Percentiles rank a stretch among this genome's conserved stretches.
These are phyloP conservation scores for Austroboletus eburneus DNA, from an alignment of 768 basidiomycete genomes.

Conservation along the genomic window DNA sequence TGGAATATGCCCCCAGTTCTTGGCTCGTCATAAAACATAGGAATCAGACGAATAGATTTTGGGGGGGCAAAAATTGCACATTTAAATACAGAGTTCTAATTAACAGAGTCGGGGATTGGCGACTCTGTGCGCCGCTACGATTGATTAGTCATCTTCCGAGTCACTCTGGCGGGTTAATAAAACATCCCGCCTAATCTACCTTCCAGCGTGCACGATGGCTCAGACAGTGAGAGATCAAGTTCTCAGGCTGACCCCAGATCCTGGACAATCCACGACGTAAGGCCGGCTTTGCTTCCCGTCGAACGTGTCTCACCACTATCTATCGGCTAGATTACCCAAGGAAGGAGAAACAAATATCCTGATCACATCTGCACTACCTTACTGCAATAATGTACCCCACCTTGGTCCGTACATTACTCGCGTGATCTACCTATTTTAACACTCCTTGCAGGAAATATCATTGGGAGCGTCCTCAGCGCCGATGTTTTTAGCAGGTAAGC, in stretches of 20 bases:
- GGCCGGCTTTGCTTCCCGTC: conserved; percentile 2
- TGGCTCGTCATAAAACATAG: too few species aligned
- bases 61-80: too few species aligned
- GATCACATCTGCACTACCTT: conserved; percentile 93
- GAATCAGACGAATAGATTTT: too few species aligned
- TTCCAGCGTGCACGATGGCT: conserved; percentile 34
- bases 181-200: neutral
- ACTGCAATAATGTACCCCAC: conserved; percentile 97
- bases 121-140: too few species aligned
- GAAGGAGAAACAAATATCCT: conserved; percentile 85
- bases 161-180: neutral
- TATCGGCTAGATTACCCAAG: conserved; percentile 57
- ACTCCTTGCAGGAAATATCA: conserved; percentile 64
- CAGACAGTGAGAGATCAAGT: conserved; percentile 54
- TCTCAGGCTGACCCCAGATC: conserved; percentile 47
- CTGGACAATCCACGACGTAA: conserved; percentile 51
- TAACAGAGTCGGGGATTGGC: too few species aligned
- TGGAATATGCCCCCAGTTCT: too few species aligned
- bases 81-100: too few species aligned
- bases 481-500: conserved; percentile 92
- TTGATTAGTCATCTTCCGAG: too few species aligned
- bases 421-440: conserved; percentile 8
- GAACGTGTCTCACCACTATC: neutral
- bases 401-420: conserved; percentile 52
- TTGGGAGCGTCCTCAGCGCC: conserved; percentile 94